Evolutionary conservation across 148 eudicot genomes (phyloP).

Genomic region (Chenopodium suecicum): DNA sequence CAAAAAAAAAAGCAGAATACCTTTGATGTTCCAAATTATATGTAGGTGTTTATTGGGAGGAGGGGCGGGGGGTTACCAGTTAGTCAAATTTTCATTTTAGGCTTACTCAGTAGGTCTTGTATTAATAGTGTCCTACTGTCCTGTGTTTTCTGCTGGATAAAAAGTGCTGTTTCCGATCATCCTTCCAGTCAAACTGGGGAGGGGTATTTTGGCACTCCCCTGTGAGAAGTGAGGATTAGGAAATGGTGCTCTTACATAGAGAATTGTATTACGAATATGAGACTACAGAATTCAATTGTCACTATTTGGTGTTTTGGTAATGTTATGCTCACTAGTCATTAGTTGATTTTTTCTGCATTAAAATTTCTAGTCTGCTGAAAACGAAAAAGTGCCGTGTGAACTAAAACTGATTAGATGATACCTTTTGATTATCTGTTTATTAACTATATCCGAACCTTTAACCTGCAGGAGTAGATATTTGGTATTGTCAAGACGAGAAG

Average conservation of each 20-base stretch:
- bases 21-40: no score
- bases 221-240: no score
- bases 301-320: neutral
- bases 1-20: no score
- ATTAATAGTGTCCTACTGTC: neutral
- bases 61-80: neutral
- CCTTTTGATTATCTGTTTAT: neutral
- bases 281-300: no score
- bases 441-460: neutral
- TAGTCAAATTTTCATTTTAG: neutral
- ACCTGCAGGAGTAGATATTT: constrained; percentile 50
- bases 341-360: neutral
- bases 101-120: neutral
- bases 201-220: neutral
- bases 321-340: neutral
- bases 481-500: constrained; percentile 56
- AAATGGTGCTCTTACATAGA: no score
- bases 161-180: no score
- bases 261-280: no score
- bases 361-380: neutral
- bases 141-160: neutral
- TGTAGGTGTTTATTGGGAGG: no score
- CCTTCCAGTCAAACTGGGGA: neutral
- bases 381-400: neutral
- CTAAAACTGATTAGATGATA: neutral